Base-by-base conservation (phyloP, 768 basidiomycete species). In the Boletellus ananas region DNA sequence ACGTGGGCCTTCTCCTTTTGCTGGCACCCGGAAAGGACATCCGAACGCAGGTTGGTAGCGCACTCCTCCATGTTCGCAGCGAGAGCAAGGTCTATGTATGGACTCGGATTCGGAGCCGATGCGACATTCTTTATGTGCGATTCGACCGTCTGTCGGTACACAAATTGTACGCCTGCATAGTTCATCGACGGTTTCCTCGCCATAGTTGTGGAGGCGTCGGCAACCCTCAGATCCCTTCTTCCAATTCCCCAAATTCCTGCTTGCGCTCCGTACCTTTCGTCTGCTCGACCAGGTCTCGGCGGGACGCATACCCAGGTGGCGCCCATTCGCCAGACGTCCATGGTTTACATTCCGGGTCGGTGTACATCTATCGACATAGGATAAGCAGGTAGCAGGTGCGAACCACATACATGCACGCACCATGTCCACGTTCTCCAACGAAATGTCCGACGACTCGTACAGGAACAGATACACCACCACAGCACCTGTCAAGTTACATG, bases 391-490 rank as follows among this genome's bases (percentile, higher is more conserved):
- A 23, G 23, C 6, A 6, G 6, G 23, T 6, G 23, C 23, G 6
- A 23, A 23, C 23, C 23, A 23, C 3, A 6, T 6, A 23, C 23
- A 6, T 6, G 23, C 13, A 67, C 74, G 47, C 58, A 80, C 77
- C 59, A 69, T 66, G 58, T 86, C 78, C 38, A 87, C 82, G 51
- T 67, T 73, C 69, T 90, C 87, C 16, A 90, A 73, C 3, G 80
- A 78, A 34, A 89, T 72, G 52, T 81, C 78, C 6, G 80, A 77
- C 8, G 80, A 80, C 62, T 89, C 87, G 71, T 89, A 89, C 2
- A 90, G 74, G 81, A 87, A 88, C 62, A 87, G 74, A 64, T 71
- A 87, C 17, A 86, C 84, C 51, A 86, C 69, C 39, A 77, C 62
- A 2, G 81, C 80, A 33, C 77, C 80, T 25, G 67, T 66, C n/a